These are phyloP conservation scores for Myxozyma geophila DNA, from an alignment of 805 yeast genomes.

Conservation along the genomic window DNA sequence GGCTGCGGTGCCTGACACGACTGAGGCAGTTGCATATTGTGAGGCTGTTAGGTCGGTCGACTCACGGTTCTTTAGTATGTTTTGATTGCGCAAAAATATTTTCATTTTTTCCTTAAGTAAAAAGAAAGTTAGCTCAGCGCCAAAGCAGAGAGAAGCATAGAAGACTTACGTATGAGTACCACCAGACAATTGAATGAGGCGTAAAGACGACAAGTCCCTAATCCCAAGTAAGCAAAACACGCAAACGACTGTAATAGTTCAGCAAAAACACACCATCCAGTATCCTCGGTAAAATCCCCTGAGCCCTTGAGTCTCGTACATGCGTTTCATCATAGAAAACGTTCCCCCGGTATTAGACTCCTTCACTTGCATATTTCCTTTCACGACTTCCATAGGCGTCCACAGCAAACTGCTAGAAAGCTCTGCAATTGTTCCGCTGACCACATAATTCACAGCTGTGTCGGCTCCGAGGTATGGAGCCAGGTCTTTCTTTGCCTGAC, in stretches of 20 bases:
- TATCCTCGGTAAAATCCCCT: conserved; percentile 80
- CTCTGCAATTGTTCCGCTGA: conserved; percentile 50
- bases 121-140: background rate
- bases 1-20: conserved; percentile 47
- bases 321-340: conserved; percentile 38
- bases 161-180: conserved; percentile 46
- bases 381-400: conserved; percentile 54
- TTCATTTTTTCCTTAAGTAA: conserved; percentile 25
- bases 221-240: background rate
- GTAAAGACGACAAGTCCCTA: conserved; percentile 49
- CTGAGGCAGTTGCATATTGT: conserved; percentile 42
- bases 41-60: conserved; percentile 19
- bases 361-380: conserved; percentile 51
- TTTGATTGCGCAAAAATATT: conserved; percentile 10
- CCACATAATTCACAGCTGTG: conserved; percentile 45
- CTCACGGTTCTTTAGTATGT: background rate
- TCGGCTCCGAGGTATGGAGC: conserved; percentile 46
- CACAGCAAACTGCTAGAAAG: conserved; percentile 42
- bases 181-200: conserved; percentile 52
- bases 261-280: conserved; percentile 44
- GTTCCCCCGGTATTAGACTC: conserved; percentile 34
- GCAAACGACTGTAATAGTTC: background rate
- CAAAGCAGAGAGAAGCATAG: background rate
- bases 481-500: conserved; percentile 47
- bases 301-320: conserved; percentile 69